phyloP scores from a whole-genome alignment of 495 filamentous ascomycete genomes.

The Lindgomyces ingoldianus region DNA sequence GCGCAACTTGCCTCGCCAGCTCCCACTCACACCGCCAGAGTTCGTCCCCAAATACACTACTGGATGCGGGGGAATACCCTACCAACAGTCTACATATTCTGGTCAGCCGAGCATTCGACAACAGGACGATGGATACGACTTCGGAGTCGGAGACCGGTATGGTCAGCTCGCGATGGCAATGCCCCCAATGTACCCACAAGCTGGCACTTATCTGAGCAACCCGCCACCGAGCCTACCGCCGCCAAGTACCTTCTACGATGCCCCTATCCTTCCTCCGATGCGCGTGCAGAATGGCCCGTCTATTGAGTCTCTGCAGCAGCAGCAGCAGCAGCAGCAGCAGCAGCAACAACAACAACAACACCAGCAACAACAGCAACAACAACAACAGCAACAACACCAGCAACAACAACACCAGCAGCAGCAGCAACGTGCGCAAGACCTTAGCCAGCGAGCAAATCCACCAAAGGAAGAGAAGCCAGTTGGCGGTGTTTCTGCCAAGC shows the following conservation, averaged over 20 bases:
- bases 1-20: conserved; percentile 34
- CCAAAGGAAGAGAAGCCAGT: conserved; percentile 47
- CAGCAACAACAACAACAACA: too few relatives aligned
- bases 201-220: conserved; percentile 36
- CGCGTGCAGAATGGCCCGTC: conserved; percentile 35
- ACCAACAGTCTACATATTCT: conserved; percentile 40
- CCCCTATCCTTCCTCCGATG: conserved; percentile 44
- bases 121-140: conserved; percentile 43
- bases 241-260: conserved; percentile 41
- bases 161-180: conserved; percentile 40
- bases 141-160: conserved; percentile 42
- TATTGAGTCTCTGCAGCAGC: conserved; percentile 33
- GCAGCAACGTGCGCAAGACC: conserved; percentile 37
- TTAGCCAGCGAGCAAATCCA: conserved; percentile 30
- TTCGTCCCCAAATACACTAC: conserved; percentile 41
- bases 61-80: conserved; percentile 43
- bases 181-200: conserved; percentile 41
- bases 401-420: too few relatives aligned
- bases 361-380: too few relatives aligned
- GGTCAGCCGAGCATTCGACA: conserved; percentile 37
- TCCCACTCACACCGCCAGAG: conserved; percentile 45
- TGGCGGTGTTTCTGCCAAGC: conserved; percentile 90
- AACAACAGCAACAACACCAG: too few relatives aligned
- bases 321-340: too few relatives aligned
- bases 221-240: conserved; percentile 34